Evolutionary conservation across 345 rosid species (phyloP).

Genomic region (Eutrema heterophyllum): DNA sequence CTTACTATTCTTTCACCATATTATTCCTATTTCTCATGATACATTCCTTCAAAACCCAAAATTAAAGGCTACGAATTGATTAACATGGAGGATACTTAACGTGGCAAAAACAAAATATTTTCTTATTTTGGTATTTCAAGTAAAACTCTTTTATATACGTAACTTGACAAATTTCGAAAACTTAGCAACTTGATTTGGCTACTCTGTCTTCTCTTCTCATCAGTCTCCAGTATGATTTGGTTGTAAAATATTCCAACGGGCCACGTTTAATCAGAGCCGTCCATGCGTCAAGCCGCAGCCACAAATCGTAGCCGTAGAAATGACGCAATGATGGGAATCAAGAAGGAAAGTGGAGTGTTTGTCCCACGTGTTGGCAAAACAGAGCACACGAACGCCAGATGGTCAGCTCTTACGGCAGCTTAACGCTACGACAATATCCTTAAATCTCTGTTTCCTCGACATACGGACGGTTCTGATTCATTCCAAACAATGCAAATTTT

Average conservation of each 20-base stretch:
- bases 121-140: not conserved
- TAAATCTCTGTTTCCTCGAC: conserved; percentile 7
- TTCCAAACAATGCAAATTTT: not conserved
- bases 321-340: conserved; percentile 26
- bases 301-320: conserved; percentile 31
- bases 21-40: not conserved
- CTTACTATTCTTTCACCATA: not conserved
- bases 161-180: not conserved
- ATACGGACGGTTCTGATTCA: conserved; percentile 19
- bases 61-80: not conserved
- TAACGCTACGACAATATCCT: conserved; percentile 33
- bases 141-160: not conserved
- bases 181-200: not conserved
- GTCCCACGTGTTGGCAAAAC: conserved; percentile 34
- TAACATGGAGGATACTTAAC: too few species aligned
- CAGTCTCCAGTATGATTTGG: not conserved
- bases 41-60: not conserved
- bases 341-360: conserved; percentile 20
- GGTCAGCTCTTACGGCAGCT: conserved; percentile 38
- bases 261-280: conserved; percentile 14
- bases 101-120: too few species aligned
- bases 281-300: conserved; percentile 17
- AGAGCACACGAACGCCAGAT: conserved; percentile 23
- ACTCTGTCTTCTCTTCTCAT: not conserved
- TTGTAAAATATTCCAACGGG: conserved; percentile 10